Percentiles rank a stretch among this genome's conserved stretches.
phyloP scores from a whole-genome alignment of 2,329 filamentous ascomycete genomes.

The Fusarium sp. region DNA sequence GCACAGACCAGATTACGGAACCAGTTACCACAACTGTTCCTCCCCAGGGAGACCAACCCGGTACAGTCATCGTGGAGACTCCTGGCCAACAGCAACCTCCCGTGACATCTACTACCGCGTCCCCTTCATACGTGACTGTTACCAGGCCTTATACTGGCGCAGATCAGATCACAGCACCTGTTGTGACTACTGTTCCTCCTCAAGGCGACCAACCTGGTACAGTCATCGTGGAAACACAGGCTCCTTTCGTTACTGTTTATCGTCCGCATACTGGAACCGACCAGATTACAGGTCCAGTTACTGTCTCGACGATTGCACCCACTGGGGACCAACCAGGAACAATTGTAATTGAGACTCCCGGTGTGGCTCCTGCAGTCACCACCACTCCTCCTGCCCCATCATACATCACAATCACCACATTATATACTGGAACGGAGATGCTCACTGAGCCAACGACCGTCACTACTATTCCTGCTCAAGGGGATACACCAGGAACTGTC shows the following conservation, averaged over 20 bases:
- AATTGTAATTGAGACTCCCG: slow-evolving; percentile 21
- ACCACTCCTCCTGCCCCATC: slow-evolving; percentile 24
- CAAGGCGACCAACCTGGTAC: slow-evolving; percentile 26
- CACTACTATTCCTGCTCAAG: slow-evolving; percentile 19
- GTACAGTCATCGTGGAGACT: slow-evolving; percentile 30
- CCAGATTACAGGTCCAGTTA: slow-evolving; percentile 24
- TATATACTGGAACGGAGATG: slow-evolving; percentile 18
- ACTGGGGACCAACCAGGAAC: slow-evolving; percentile 24
- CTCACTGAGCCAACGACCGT: slow-evolving; percentile 24
- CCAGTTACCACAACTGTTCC: slow-evolving; percentile 17
- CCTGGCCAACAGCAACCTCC: slow-evolving; percentile 4
- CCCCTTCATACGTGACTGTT: slow-evolving; percentile 29
- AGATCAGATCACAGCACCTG: slow-evolving; percentile 9
- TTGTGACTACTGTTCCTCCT: slow-evolving; percentile 20
- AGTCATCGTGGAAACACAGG: slow-evolving; percentile 28
- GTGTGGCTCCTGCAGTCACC: slow-evolving; percentile 14
- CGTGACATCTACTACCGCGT: neutral
- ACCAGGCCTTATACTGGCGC: slow-evolving; percentile 16
- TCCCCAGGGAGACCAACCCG: slow-evolving; percentile 27
- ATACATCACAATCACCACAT: slow-evolving; percentile 25
- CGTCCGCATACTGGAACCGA: slow-evolving; percentile 17
- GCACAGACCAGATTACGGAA: slow-evolving; percentile 13
- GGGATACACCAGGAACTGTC: slow-evolving; percentile 26
- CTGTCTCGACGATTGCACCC: slow-evolving; percentile 26
- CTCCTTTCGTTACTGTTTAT: slow-evolving; percentile 17